Conservation (phyloP, 495 filamentous ascomycete species). For the Xanthoparmelia taractica region DNA sequence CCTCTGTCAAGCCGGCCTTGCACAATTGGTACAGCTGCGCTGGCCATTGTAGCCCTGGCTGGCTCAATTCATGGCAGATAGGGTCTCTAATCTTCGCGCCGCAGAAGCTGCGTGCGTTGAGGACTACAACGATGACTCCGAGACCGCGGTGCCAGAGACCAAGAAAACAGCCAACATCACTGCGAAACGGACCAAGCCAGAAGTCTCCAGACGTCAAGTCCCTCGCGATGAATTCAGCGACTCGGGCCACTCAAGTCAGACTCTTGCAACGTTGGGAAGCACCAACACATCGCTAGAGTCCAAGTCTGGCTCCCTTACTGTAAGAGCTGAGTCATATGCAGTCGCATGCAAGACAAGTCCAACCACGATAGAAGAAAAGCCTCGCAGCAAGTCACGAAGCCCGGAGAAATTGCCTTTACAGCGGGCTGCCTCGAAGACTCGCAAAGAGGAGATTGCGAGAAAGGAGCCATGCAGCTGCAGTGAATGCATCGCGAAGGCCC, state of each 20-base stretch:
- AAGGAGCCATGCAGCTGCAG: constrained; percentile 12
- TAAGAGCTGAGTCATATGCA: constrained; percentile 34
- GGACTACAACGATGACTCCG: constrained; percentile 49
- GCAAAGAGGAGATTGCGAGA: constrained; percentile 28
- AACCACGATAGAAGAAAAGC: constrained; percentile 4
- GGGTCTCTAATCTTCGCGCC: constrained; percentile 19
- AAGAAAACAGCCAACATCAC: constrained; percentile 47
- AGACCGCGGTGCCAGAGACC: constrained; percentile 41
- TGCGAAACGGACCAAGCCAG: constrained; percentile 47
- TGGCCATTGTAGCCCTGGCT: constrained; percentile 15
- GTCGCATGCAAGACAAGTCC: constrained; percentile 16
- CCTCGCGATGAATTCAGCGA: constrained; percentile 47
- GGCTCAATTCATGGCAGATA: constrained; percentile 19
- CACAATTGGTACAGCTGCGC: constrained; percentile 19
- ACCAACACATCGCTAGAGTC: constrained; percentile 43
- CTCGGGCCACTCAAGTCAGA: constrained; percentile 60
- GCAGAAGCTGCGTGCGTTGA: constrained; percentile 43
- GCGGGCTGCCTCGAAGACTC: constrained; percentile 32
- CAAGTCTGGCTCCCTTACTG: constrained; percentile 37
- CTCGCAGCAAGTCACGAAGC: constrained; percentile 19
- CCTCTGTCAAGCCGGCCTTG: constrained; percentile 11
- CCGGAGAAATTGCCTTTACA: constrained; percentile 25
- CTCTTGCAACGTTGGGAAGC: constrained; percentile 47
- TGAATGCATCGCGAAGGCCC: constrained; percentile 13
- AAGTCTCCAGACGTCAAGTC: constrained; percentile 30